Percentiles rank a stretch among this genome's conserved stretches.
Evolutionary conservation across 495 filamentous ascomycete genomes (phyloP).

Genomic region (Podospora comata): DNA sequence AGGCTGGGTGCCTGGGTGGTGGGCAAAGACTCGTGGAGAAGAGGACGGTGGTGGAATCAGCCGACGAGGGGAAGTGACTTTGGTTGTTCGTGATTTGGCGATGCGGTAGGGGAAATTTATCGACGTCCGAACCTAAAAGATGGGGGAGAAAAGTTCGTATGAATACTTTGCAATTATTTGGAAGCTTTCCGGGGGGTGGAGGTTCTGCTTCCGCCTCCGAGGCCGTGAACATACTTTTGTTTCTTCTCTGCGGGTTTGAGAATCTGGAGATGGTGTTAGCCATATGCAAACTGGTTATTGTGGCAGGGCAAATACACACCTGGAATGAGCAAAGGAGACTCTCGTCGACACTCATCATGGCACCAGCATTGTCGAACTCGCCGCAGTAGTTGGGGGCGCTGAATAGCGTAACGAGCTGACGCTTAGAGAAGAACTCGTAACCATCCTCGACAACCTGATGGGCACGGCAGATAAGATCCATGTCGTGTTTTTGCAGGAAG

Average conservation of each 20-base stretch:
- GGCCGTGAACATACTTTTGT: slow-evolving; percentile 98
- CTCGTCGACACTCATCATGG: slow-evolving; percentile 99
- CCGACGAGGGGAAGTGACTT: slow-evolving; percentile 16
- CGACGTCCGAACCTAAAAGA: slow-evolving; percentile 93
- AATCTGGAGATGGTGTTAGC: slow-evolving; percentile 59
- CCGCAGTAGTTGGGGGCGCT: slow-evolving; percentile 99
- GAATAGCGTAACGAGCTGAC: slow-evolving; percentile 95
- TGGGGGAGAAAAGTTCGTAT: slow-evolving; percentile 66
- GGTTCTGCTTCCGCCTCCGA: slow-evolving; percentile 74
- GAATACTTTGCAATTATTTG: slow-evolving; percentile 62
- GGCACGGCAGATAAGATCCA: slow-evolving; percentile 98
- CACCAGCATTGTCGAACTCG: slow-evolving; percentile 98
- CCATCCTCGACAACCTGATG: slow-evolving; percentile 99
- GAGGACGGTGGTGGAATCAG: slow-evolving; percentile 16
- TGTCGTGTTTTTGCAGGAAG: slow-evolving; percentile 99
- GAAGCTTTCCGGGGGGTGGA: slow-evolving; percentile 90
- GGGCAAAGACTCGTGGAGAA: neutral
- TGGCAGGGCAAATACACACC: slow-evolving; percentile 52
- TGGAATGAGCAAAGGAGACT: slow-evolving; percentile 98
- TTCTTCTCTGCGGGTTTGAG: slow-evolving; percentile 99
- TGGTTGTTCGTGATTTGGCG: slow-evolving; percentile 20
- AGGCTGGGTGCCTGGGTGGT: slow-evolving; percentile 18
- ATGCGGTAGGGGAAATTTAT: slow-evolving; percentile 50
- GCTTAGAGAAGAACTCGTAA: slow-evolving; percentile 99
- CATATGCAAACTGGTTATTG: neutral